Conservation (phyloP, 208 protist genomes). For the Leishmania lainsoni region DNA sequence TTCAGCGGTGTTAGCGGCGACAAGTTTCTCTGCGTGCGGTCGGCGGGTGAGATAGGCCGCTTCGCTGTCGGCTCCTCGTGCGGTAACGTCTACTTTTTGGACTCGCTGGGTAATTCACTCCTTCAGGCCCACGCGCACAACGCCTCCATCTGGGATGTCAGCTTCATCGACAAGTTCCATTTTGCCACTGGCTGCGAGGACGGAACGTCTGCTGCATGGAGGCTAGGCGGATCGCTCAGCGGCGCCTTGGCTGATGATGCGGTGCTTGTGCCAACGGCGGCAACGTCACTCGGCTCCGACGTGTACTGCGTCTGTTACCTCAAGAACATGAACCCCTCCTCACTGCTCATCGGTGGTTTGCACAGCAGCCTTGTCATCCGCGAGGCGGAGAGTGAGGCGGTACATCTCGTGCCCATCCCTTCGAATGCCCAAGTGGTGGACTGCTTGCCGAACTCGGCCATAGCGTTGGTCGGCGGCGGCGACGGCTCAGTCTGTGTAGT, state of each 20-base stretch:
- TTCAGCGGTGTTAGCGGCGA: slow-evolving; percentile 69
- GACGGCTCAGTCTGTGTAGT: slow-evolving; percentile 71
- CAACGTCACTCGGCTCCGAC: slow-evolving; percentile 67
- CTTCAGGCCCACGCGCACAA: slow-evolving; percentile 81
- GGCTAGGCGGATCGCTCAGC: slow-evolving; percentile 33
- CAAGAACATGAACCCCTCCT: slow-evolving; percentile 37
- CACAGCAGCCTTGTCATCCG: slow-evolving; percentile 71
- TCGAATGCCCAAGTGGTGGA: slow-evolving; percentile 76
- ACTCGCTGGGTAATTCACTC: slow-evolving; percentile 77
- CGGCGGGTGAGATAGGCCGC: slow-evolving; percentile 59
- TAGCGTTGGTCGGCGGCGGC: slow-evolving; percentile 73
- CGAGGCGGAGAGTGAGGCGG: slow-evolving; percentile 32
- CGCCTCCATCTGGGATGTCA: slow-evolving; percentile 78
- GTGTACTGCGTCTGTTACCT: slow-evolving; percentile 82
- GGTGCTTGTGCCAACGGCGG: slow-evolving; percentile 47
- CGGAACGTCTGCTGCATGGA: slow-evolving; percentile 64
- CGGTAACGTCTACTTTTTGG: slow-evolving; percentile 87
- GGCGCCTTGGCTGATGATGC: slow-evolving; percentile 23
- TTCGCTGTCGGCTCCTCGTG: slow-evolving; percentile 78
- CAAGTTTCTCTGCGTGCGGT: slow-evolving; percentile 79
- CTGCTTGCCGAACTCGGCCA: slow-evolving; percentile 42
- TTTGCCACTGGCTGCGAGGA: slow-evolving; percentile 85
- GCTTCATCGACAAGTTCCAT: slow-evolving; percentile 65
- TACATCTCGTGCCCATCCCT: slow-evolving; percentile 51
- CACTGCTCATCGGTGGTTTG: slow-evolving; percentile 77